A percentile compares a stretch with the other conserved stretches of the same genome.
Evolutionary conservation across 148 eudicot genomes (phyloP).

Genomic region (Rhododendron kiyosumense): DNA sequence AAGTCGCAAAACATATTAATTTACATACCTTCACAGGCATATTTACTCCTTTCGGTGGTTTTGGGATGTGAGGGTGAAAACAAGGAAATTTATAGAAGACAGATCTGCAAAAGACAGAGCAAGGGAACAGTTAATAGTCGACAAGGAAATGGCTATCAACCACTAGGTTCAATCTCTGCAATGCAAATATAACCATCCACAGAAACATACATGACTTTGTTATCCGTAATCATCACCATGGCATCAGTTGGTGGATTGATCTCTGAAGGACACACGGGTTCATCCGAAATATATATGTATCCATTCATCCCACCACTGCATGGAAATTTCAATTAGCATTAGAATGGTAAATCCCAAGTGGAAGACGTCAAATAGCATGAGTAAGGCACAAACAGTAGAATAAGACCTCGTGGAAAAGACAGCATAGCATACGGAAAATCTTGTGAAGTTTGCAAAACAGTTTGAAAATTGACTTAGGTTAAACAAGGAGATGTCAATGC

Average conservation of each 20-base stretch:
- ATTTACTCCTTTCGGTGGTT: slow-evolving; percentile 20
- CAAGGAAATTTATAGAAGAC: slow-evolving; percentile 24
- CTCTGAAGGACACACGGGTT: slow-evolving; percentile 12
- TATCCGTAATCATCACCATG: slow-evolving; percentile 17
- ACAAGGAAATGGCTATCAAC: not conserved
- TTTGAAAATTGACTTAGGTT: not conserved
- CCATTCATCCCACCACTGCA: slow-evolving; percentile 26
- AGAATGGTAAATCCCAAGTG: not conserved
- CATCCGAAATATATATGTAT: slow-evolving; percentile 16
- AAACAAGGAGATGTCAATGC: not conserved
- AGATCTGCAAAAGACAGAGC: slow-evolving; percentile 17
- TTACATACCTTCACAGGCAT: slow-evolving; percentile 20
- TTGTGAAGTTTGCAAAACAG: not conserved
- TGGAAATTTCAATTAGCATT: slow-evolving; percentile 5
- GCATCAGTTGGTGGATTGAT: slow-evolving; percentile 20
- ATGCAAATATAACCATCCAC: slow-evolving; percentile 2
- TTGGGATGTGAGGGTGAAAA: slow-evolving; percentile 28
- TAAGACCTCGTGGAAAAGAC: not conserved
- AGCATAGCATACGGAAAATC: not conserved
- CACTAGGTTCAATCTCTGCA: not conserved
- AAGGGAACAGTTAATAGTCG: not conserved
- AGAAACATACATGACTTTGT: slow-evolving; percentile 29
- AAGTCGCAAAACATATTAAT: not conserved
- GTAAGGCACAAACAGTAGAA: not conserved
- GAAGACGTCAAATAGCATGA: not conserved